These are phyloP conservation scores for Conoideocrella luteorostrata DNA, from an alignment of 2,329 filamentous ascomycete genomes.

Conservation along the genomic window DNA sequence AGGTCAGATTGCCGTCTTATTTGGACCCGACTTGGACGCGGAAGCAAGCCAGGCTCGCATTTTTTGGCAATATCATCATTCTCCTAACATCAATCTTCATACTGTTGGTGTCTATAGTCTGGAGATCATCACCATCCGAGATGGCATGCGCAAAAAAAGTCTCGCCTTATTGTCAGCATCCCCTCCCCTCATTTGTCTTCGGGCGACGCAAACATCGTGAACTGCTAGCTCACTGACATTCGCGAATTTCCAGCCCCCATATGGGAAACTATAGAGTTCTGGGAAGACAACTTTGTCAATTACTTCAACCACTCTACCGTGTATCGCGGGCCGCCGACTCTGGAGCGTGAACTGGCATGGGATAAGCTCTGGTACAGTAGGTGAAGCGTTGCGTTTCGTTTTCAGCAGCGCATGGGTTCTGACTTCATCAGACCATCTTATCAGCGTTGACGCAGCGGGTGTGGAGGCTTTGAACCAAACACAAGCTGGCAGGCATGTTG, in stretches of 20 bases:
- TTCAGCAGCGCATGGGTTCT: background rate
- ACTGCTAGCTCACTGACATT: background rate
- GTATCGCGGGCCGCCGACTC: background rate
- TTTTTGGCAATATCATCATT: no score
- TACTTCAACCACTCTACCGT: background rate
- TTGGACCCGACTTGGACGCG: no score
- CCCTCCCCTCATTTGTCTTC: no score
- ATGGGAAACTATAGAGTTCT: background rate
- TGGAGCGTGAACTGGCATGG: background rate
- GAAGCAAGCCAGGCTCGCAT: no score
- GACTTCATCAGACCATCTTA: background rate
- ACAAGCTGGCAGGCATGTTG: background rate
- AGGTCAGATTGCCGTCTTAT: no score
- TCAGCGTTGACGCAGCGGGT: background rate
- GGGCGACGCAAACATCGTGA: no score
- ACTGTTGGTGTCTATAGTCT: no score
- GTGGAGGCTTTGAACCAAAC: slow-evolving; percentile 1
- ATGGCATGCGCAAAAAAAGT: no score
- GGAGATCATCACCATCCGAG: no score
- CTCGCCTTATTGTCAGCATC: no score
- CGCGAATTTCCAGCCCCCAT: background rate
- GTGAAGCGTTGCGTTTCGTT: background rate
- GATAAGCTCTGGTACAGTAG: background rate
- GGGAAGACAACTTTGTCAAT: background rate
- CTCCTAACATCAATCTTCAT: no score